A percentile compares a stretch with the other conserved stretches of the same genome.
These are phyloP conservation scores for Hypoxylon sp. DNA, from an alignment of 2,329 filamentous ascomycete species.

Conservation along the genomic window DNA sequence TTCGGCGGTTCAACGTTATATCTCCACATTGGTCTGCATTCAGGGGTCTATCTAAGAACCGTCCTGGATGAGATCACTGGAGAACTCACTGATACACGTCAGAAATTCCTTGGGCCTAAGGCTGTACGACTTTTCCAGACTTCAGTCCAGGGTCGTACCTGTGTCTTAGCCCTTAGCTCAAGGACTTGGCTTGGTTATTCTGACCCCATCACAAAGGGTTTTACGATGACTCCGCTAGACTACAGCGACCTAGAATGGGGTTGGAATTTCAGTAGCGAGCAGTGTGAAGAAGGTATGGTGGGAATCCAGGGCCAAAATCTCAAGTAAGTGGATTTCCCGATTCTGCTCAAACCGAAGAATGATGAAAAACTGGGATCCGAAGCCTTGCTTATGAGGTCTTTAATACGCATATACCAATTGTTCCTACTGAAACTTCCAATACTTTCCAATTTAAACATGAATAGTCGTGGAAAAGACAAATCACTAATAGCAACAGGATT, in stretches of 20 bases:
- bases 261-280: constrained; percentile 96
- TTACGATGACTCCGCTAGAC: constrained; percentile 92
- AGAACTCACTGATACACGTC: constrained; percentile 93
- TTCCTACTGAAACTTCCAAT: constrained; percentile 85
- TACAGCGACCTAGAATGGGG: constrained; percentile 92
- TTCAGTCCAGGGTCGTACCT: constrained; percentile 86
- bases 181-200: constrained; percentile 97
- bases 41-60: constrained; percentile 94
- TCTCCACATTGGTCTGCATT: constrained; percentile 95
- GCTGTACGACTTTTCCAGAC: constrained; percentile 92
- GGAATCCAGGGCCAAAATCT: constrained; percentile 91
- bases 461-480: constrained; percentile 26
- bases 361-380: constrained; percentile 77
- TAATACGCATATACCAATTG: constrained; percentile 81
- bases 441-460: constrained; percentile 22
- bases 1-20: constrained; percentile 91
- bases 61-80: constrained; percentile 96
- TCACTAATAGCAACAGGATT: constrained; percentile 72
- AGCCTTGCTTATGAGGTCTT: constrained; percentile 71
- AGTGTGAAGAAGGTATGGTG: constrained; percentile 94
- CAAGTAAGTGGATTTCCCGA: constrained; percentile 71
- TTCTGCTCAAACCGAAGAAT: constrained; percentile 59
- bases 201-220: constrained; percentile 86
- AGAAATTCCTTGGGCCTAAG: constrained; percentile 93
- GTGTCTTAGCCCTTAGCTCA: constrained; percentile 90